A percentile compares a stretch with the other conserved stretches of the same genome.
phyloP scores from a whole-genome alignment of 1,284 basidiomycete genomes.

The Tylopilus sp. region DNA sequence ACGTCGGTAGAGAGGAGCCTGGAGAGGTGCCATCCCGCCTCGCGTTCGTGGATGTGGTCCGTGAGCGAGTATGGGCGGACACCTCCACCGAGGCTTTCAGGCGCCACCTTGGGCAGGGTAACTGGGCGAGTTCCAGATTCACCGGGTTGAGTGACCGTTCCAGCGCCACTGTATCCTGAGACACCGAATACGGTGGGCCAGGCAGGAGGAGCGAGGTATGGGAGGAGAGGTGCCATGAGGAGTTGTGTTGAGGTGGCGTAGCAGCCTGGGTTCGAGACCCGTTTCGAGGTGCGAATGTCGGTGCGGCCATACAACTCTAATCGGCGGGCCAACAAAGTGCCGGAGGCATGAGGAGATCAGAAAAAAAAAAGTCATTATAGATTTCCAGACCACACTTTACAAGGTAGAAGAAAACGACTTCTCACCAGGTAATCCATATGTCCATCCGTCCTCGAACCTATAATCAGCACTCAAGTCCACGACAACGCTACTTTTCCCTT shows the following conservation, averaged over 20 bases:
- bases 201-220: slow-evolving; percentile 59
- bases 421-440: slow-evolving; percentile 99
- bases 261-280: slow-evolving; percentile 97
- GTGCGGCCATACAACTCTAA: slow-evolving; percentile 87
- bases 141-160: slow-evolving; percentile 68
- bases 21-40: slow-evolving; percentile 82
- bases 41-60: slow-evolving; percentile 98
- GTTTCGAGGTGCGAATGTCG: slow-evolving; percentile 64
- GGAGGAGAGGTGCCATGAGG: slow-evolving; percentile 85
- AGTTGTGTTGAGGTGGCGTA: slow-evolving; percentile 94
- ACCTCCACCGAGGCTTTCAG: slow-evolving; percentile 73
- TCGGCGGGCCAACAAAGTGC: not conserved
- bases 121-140: slow-evolving; percentile 64
- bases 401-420: slow-evolving; percentile 17
- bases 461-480: slow-evolving; percentile 96
- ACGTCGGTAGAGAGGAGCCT: slow-evolving; percentile 40
- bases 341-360: slow-evolving; percentile 17
- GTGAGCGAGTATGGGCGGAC: slow-evolving; percentile 88
- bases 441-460: slow-evolving; percentile 92
- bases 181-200: slow-evolving; percentile 89
- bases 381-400: slow-evolving; percentile 17
- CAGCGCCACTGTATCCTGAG: slow-evolving; percentile 94
- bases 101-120: slow-evolving; percentile 80
- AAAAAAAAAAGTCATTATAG: slow-evolving; percentile 29
- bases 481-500: slow-evolving; percentile 66